These are phyloP conservation scores for Monosporascus sp. DNA, from an alignment of 2,329 filamentous ascomycete genomes.

Conservation along the genomic window DNA sequence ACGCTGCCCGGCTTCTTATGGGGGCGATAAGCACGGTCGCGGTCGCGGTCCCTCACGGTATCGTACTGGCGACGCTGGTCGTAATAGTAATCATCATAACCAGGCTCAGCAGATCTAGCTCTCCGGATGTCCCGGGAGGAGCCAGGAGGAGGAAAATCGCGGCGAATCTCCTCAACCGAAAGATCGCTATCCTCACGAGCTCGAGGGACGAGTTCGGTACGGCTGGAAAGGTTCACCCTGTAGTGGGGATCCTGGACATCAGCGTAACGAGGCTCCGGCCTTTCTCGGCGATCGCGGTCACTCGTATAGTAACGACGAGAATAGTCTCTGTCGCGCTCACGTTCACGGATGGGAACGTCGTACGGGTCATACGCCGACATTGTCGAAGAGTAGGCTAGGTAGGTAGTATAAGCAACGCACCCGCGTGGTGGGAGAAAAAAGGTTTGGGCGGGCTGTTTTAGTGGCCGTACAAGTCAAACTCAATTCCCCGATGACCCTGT, in stretches of 20 bases:
- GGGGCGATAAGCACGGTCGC: conserved; percentile 31
- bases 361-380: conserved; percentile 53
- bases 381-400: conserved; percentile 19
- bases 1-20: conserved; percentile 46
- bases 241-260: conserved; percentile 48
- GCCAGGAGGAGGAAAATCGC: conserved; percentile 76
- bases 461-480: too few species aligned
- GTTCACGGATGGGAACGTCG: conserved; percentile 40
- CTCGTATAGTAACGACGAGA: conserved; percentile 41
- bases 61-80: conserved; percentile 34
- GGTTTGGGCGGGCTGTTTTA: neutral
- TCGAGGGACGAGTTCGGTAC: conserved; percentile 49
- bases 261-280: conserved; percentile 48
- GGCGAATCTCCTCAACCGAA: conserved; percentile 75
- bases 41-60: conserved; percentile 32
- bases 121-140: conserved; percentile 50
- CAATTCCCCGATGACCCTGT: too few species aligned
- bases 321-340: conserved; percentile 14
- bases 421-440: neutral
- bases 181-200: conserved; percentile 68
- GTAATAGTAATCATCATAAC: conserved; percentile 57
- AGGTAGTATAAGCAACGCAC: conserved; percentile 30
- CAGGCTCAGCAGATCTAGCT: conserved; percentile 59
- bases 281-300: conserved; percentile 48
- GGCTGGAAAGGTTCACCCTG: conserved; percentile 38